Conservation (phyloP, 164 flowering plant species). For the Magnolia kwangsiensis region DNA sequence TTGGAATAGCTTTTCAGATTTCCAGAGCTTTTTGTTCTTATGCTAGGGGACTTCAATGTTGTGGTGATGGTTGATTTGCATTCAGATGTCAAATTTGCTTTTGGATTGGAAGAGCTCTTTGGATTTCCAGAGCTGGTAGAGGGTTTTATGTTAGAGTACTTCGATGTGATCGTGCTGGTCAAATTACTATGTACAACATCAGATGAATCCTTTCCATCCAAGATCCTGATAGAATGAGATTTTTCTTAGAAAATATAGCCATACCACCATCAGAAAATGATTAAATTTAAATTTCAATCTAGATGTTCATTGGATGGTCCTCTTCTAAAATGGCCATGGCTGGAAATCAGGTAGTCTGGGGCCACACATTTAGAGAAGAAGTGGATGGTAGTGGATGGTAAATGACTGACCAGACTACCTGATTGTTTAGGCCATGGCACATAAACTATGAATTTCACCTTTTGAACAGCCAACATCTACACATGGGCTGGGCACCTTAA, state of each 20-base stretch:
- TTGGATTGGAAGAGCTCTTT: slow-evolving; percentile 15
- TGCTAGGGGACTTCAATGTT: slow-evolving; percentile 3
- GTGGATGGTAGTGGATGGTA: neutral
- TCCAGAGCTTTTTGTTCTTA: slow-evolving; percentile 5
- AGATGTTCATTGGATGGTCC: neutral
- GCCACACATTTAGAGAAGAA: neutral
- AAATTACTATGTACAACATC: neutral
- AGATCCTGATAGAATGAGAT: slow-evolving; percentile 15
- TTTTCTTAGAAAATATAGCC: neutral
- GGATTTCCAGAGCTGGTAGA: slow-evolving; percentile 9
- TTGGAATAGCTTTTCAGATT: slow-evolving; percentile 12
- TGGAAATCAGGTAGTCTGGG: neutral
- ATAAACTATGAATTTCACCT: neutral
- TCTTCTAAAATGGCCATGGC: neutral
- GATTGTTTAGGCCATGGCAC: neutral
- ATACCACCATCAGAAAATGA: neutral
- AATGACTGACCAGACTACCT: neutral
- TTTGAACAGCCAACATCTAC: neutral
- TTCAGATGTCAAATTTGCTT: slow-evolving; percentile 18
- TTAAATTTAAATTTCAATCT: neutral
- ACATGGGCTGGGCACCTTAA: neutral
- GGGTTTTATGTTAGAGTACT: neutral
- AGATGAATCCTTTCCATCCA: slow-evolving; percentile 23
- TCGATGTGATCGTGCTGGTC: slow-evolving; percentile 5
- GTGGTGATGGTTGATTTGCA: slow-evolving; percentile 25